Conservation (phyloP, 1,139 yeast species). For the Sugiyamaella xylanicola region DNA sequence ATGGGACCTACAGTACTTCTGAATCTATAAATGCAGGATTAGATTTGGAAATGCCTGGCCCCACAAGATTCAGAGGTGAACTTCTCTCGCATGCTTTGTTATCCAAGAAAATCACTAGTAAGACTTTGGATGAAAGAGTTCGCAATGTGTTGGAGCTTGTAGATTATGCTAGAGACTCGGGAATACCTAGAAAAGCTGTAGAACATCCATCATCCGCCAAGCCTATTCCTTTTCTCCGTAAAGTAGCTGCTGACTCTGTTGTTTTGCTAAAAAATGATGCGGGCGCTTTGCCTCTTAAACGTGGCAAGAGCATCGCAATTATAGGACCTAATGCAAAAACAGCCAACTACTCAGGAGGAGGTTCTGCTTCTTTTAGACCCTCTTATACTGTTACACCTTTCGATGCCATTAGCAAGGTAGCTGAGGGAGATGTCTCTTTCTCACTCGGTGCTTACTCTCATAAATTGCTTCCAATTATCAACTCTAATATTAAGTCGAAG, state of each 20-base stretch:
- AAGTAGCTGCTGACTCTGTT: slow-evolving; percentile 52
- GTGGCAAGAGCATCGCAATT: slow-evolving; percentile 47
- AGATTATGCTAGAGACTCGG: slow-evolving; percentile 47
- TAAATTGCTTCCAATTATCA: slow-evolving; percentile 12
- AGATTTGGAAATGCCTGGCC: slow-evolving; percentile 68
- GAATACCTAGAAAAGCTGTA: slow-evolving; percentile 47
- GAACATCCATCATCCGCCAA: slow-evolving; percentile 51
- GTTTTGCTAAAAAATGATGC: slow-evolving; percentile 58
- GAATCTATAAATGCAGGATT: slow-evolving; percentile 56
- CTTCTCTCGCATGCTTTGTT: slow-evolving; percentile 37
- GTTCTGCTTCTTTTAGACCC: slow-evolving; percentile 53
- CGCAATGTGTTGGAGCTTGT: slow-evolving; percentile 51
- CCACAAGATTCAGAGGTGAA: slow-evolving; percentile 50
- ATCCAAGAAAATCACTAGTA: slow-evolving; percentile 30
- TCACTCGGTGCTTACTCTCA: slow-evolving; percentile 17
- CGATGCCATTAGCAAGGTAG: slow-evolving; percentile 46
- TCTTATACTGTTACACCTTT: slow-evolving; percentile 52
- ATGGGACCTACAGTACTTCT: slow-evolving; percentile 55
- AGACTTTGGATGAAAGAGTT: slow-evolving; percentile 49
- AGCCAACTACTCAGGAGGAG: slow-evolving; percentile 54
- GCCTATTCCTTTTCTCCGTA: slow-evolving; percentile 50
- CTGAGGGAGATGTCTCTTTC: slow-evolving; percentile 36
- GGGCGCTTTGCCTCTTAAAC: slow-evolving; percentile 47
- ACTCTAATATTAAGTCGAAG: slow-evolving; percentile 17
- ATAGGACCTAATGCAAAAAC: slow-evolving; percentile 56